phyloP scores from a whole-genome alignment of 2,329 filamentous ascomycete genomes.

The Neopestalotiopsis sp. region DNA sequence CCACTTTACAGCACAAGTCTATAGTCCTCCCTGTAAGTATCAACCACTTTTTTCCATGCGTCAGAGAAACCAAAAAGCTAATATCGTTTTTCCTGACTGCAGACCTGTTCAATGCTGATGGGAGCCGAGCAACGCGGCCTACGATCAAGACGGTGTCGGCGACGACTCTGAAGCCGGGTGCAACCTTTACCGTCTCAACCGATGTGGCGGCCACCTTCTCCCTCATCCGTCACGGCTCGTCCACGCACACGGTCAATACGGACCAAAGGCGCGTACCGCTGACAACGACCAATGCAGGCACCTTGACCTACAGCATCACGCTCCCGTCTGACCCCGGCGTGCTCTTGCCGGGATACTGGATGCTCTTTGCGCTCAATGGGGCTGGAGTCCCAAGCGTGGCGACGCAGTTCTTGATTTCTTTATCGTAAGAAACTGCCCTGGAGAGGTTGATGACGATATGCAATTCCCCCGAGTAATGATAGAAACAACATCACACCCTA shows the following conservation, averaged over 20 bases:
- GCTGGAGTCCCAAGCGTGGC: constrained; percentile 50
- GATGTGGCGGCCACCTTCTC: constrained; percentile 40
- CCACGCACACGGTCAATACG: constrained; percentile 57
- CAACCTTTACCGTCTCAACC: constrained; percentile 38
- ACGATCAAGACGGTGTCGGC: constrained; percentile 41
- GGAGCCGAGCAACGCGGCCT: constrained; percentile 43
- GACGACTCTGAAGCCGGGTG: constrained; percentile 38
- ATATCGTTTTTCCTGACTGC: background rate
- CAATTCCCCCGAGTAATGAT: background rate
- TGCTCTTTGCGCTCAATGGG: constrained; percentile 50
- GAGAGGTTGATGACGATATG: too few relatives aligned
- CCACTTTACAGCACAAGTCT: constrained; percentile 57
- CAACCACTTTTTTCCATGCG: background rate
- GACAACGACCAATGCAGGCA: constrained; percentile 25
- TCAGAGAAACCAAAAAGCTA: background rate
- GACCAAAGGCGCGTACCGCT: constrained; percentile 56
- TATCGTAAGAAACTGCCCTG: constrained; percentile 16
- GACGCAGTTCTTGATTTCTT: constrained; percentile 39
- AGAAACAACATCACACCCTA: background rate
- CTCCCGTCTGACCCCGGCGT: constrained; percentile 51
- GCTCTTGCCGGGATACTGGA: constrained; percentile 52
- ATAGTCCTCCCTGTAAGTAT: constrained; percentile 47
- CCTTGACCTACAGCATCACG: constrained; percentile 40
- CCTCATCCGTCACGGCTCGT: constrained; percentile 49
- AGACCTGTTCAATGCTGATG: constrained; percentile 50